Evolutionary conservation across 2,329 filamentous ascomycete species (phyloP).

Genomic region (Cladosporium phlei): DNA sequence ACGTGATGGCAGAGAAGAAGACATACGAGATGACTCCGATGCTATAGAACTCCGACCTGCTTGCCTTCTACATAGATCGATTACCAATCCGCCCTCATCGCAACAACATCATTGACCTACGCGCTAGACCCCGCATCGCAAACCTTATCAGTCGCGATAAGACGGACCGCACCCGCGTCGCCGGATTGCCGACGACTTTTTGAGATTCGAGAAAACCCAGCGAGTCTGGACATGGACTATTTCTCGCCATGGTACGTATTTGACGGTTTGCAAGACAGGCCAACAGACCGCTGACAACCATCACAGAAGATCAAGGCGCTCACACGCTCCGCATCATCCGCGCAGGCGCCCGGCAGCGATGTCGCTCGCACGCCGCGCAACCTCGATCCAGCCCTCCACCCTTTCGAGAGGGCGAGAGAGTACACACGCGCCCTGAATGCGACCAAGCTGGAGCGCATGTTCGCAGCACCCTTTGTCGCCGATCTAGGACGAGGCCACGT

Average conservation of each 20-base stretch:
- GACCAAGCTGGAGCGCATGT: conserved; percentile 90
- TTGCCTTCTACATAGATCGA: too few species aligned
- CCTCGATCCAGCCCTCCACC: conserved; percentile 79
- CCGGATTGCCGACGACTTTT: conserved; percentile 7
- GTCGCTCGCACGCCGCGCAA: conserved; percentile 63
- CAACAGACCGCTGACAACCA: not conserved
- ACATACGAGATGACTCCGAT: too few species aligned
- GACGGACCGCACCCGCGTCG: not conserved
- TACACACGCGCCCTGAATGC: conserved; percentile 76
- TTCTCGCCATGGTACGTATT: conserved; percentile 9
- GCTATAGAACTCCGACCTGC: too few species aligned
- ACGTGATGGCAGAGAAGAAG: too few species aligned
- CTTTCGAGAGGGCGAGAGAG: conserved; percentile 85
- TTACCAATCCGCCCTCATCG: not conserved
- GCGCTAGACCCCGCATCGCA: conserved; percentile 1
- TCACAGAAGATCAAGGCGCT: conserved; percentile 59
- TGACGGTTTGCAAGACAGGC: not conserved
- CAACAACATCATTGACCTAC: not conserved
- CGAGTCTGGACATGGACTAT: conserved; percentile 7
- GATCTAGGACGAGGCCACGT: conserved; percentile 89
- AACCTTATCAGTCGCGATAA: conserved; percentile 3
- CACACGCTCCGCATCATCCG: conserved; percentile 58
- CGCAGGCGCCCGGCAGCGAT: conserved; percentile 63
- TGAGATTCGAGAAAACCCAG: conserved; percentile 5
- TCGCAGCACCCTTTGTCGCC: conserved; percentile 75